Base-by-base conservation (phyloP, 306 rosid species). In the Oxytropis ochrocephala region DNA sequence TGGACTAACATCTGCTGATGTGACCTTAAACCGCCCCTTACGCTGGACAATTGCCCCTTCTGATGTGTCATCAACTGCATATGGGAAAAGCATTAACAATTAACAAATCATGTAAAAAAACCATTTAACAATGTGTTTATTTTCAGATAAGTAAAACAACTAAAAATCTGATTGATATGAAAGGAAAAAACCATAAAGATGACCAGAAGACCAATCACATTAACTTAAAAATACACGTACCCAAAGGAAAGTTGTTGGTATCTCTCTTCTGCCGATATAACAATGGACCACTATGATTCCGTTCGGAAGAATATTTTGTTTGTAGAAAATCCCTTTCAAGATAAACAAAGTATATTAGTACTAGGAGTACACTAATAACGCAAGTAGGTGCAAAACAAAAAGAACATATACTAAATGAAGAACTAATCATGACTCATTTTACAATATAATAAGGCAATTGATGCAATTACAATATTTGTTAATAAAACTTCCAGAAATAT, bases 1-100 rank as follows among this genome's bases (percentile, higher is more conserved):
- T 30, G 96, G 94, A 83, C 90, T 88, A 60, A 69, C 83, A 41
- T 95, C 99, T 8, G 95, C 91, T 0, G 88, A 77, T 54, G 90
- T 95, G 66, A 95, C 96, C 84, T 95, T 84, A 84, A 95, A 95
- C 69, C 99, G 95, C 57, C 99, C 97, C 83, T 79, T 91, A 33
- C 80, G 82, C 57, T 87, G 95, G 70, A 91, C 85, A 75, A 91
- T 73, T 38, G 97, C 88, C 82, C 96, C 97, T 67, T 95, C 99
- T 32, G 97, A 85, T 44, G 86, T 30, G 89, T 95, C 96, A 42
- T 91, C 99, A 51, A 77, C 99, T 91, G 80, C 70, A 52, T 43
- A 41, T n/a, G 73, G 41, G 21, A 38, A 79, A 33, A 21, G 72
- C 72, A 60, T 51, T 19, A 30, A 29, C 24, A 21, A 13, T 21